Evolutionary conservation across 1,284 basidiomycete species (phyloP), one percentile per base, ranked within the genome.

Genomic region (Ustilago trichophora): DNA sequence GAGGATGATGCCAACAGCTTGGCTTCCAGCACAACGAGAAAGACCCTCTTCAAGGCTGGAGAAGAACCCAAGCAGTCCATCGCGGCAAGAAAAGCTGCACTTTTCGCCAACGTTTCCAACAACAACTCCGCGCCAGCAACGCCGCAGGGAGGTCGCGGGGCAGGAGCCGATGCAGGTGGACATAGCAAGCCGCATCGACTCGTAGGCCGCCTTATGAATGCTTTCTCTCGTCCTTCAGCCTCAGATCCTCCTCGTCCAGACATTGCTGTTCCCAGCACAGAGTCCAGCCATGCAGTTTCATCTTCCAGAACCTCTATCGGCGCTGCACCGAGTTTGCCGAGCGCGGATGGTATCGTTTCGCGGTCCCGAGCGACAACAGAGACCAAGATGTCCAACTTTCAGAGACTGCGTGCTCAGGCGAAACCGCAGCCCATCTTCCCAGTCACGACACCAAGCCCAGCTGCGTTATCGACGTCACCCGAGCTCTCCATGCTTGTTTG

Each of bases 401-500:
- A 51, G 13, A 42, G 33, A 34, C 26, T 35, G 26, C 60, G 36
- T 18, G 31, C 26, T 6, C 45, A 44, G 35, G 26, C 25, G 6
- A 64, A 52, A 25, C 54, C 58, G 4, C 35, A 47, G 25, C 27
- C 44, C n/a, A 29, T 43, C 21, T 70, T 70, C 25, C 67, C 67
- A 8, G 24, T 50, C 3, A 34, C 44, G 22, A 9, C 11, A 5
- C 47, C 45, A 1, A 45, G 43, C 19, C 50, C 60, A 3, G 43
- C 60, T 6, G 65, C 70, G 8, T 35, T 72, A 6, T 65, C 65
- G 15, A 50, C 70, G n/a, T 72, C 70, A 2, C 70, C 70, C 0
- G 70, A 72, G 48, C 60, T 72, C 6, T 64, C 70, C 35, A 53
- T 62, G 60, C 54, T 69, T n/a, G 33, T 42, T 3, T 62, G 55